Evolutionary conservation across 139 green algal genomes (phyloP), one percentile per base, ranked within the genome.

Genomic region (Coelastrella sp.): DNA sequence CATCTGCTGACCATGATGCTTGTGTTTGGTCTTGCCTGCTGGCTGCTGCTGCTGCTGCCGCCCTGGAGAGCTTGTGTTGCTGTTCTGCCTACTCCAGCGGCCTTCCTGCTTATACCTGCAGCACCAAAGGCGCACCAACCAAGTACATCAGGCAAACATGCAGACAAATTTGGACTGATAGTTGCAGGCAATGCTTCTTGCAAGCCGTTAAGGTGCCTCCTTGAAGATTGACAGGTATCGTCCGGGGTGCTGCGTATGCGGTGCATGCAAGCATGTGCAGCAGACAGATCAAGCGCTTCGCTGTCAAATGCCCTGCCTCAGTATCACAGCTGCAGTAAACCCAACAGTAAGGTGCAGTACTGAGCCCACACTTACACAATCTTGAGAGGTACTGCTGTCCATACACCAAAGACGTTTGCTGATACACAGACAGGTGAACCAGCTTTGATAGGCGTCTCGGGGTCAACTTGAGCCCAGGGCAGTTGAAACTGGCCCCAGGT

Each of bases 401-500:
- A 96, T 13, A 95, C 64, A 16, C 93, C 92, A 16, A 96, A 89
- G 47, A 93, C 90, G n/a, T 92, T 91, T 5, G 94, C 91, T 0
- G 77, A 86, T 7, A 96, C 94, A 54, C 78, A 91, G 32, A 96
- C 90, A 3, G 60, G 66, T 3, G 73, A 74, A 57, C 86, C 91
- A 32, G 47, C 59, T 3, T 80, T 11, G 4, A 92, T 88, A 23
- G 74, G 66, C 0, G 92, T 95, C 57, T n/a, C 47, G 0, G 93
- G 80, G 47, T 90, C 66, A n/a, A 94, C 93, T 23, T 91, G 78
- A 0, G 91, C 77, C 94, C 94, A 96, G 8, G 91, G 92, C 64
- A 96, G 92, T 83, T 96, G 94, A 71, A 96, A 96, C 17, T 95
- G 94, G 5, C 86, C 91, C 94, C 94, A 96, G 11, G 61, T 76